phyloP scores from a whole-genome alignment of 352 stramenopile genomes.

The Albugo laibachii region DNA sequence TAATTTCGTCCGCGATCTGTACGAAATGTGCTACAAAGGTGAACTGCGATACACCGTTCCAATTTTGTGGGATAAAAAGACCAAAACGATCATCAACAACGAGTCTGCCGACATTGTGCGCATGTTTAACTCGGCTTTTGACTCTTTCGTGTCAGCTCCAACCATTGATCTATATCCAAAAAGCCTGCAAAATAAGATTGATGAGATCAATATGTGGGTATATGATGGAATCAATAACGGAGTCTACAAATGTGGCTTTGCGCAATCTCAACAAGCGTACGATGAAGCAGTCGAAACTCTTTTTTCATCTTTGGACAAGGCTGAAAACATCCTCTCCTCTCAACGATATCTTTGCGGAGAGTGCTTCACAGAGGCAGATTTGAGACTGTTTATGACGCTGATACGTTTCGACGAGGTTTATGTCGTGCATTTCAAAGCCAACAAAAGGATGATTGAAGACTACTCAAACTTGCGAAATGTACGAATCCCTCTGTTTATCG shows the following conservation, averaged over 20 bases:
- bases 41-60: constrained; percentile 84
- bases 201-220: constrained; percentile 81
- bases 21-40: constrained; percentile 39
- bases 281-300: constrained; percentile 76
- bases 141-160: constrained; percentile 37
- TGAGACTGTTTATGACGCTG: constrained; percentile 84
- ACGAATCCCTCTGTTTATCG: constrained; percentile 7
- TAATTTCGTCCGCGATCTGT: constrained; percentile 71
- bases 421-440: constrained; percentile 53
- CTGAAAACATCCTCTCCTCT: constrained; percentile 49
- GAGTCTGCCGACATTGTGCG: constrained; percentile 90
- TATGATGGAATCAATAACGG: constrained; percentile 85
- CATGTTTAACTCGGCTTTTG: constrained; percentile 89
- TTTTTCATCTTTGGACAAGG: constrained; percentile 60
- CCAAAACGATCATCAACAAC: constrained; percentile 89
- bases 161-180: constrained; percentile 78
- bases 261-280: constrained; percentile 48
- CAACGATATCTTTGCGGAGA: constrained; percentile 59
- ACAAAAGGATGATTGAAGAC: constrained; percentile 57
- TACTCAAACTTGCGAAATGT: constrained; percentile 70
- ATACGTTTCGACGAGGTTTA: constrained; percentile 92
- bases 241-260: constrained; percentile 66
- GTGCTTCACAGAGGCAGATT: constrained; percentile 59
- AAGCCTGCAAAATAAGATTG: constrained; percentile 47
- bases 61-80: constrained; percentile 88